These are phyloP conservation scores for Serendipita sp. DNA, from an alignment of 768 basidiomycete genomes.

Conservation along the genomic window DNA sequence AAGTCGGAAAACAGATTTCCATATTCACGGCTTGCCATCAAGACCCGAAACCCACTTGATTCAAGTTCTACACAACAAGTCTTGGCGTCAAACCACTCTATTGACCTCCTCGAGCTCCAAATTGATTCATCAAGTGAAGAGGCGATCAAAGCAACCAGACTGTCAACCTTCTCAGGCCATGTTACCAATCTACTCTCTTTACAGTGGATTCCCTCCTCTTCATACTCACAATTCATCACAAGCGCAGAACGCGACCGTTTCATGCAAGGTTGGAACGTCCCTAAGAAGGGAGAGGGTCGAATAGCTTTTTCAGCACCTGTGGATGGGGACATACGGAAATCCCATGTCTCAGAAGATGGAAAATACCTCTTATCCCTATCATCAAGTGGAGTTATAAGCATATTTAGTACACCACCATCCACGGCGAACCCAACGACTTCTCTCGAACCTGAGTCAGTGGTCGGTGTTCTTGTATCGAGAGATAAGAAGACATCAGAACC, in stretches of 20 bases:
- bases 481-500: slow-evolving; percentile 12
- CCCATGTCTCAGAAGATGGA: neutral
- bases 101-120: slow-evolving; percentile 31
- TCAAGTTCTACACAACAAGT: slow-evolving; percentile 35
- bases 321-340: slow-evolving; percentile 40
- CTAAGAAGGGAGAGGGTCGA: slow-evolving; percentile 29
- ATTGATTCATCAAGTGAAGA: slow-evolving; percentile 12
- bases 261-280: slow-evolving; percentile 43
- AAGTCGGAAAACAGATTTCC: slow-evolving; percentile 43
- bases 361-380: slow-evolving; percentile 37
- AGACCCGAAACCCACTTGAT: slow-evolving; percentile 19
- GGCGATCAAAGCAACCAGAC: slow-evolving; percentile 26
- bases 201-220: slow-evolving; percentile 31
- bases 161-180: slow-evolving; percentile 47
- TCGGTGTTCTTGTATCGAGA: slow-evolving; percentile 11
- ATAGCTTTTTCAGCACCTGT: slow-evolving; percentile 44
- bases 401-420: slow-evolving; percentile 37
- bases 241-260: slow-evolving; percentile 46
- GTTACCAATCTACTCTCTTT: slow-evolving; percentile 37
- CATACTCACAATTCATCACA: slow-evolving; percentile 36
- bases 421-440: neutral
- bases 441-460: slow-evolving; percentile 4
- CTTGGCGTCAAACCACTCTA: slow-evolving; percentile 48
- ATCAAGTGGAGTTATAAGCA: slow-evolving; percentile 38
- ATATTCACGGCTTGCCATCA: slow-evolving; percentile 34